Percentiles rank a stretch among this genome's conserved stretches.
Evolutionary conservation across 1,284 basidiomycete genomes (phyloP).

Genomic region (Sporisorium reilianum): DNA sequence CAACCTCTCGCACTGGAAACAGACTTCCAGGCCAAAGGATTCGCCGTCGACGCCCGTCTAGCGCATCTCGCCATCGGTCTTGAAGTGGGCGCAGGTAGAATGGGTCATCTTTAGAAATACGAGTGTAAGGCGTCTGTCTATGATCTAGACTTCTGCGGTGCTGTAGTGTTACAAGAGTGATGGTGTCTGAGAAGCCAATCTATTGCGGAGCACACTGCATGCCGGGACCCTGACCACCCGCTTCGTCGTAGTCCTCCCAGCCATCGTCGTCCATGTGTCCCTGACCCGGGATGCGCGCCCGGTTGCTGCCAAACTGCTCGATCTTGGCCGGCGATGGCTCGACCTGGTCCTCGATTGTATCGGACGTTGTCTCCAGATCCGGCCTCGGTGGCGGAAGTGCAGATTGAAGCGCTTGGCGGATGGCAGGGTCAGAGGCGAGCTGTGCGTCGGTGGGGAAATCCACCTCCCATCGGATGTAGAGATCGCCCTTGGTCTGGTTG

Average conservation of each 20-base stretch:
- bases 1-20: too few relatives aligned
- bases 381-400: slow-evolving; percentile 55
- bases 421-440: slow-evolving; percentile 29
- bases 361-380: slow-evolving; percentile 37
- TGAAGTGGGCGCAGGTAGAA: slow-evolving; percentile 47
- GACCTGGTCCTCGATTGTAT: slow-evolving; percentile 45
- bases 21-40: slow-evolving; percentile 61
- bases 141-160: slow-evolving; percentile 7
- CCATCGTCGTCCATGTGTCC: slow-evolving; percentile 48
- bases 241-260: slow-evolving; percentile 48
- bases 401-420: slow-evolving; percentile 33
- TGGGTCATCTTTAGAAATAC: slow-evolving; percentile 34
- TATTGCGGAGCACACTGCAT: slow-evolving; percentile 62
- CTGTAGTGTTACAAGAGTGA: slow-evolving; percentile 10
- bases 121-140: not conserved
- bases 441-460: slow-evolving; percentile 62
- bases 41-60: slow-evolving; percentile 63
- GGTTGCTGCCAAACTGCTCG: slow-evolving; percentile 53
- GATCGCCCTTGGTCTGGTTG: slow-evolving; percentile 52
- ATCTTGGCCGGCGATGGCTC: slow-evolving; percentile 32
- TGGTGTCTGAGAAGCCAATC: slow-evolving; percentile 11
- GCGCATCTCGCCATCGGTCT: slow-evolving; percentile 65
- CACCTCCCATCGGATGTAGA: slow-evolving; percentile 63
- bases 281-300: slow-evolving; percentile 38
- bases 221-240: slow-evolving; percentile 50